Base-by-base conservation (phyloP, 345 rosid genomes). In the Erucastrum elatum region DNA sequence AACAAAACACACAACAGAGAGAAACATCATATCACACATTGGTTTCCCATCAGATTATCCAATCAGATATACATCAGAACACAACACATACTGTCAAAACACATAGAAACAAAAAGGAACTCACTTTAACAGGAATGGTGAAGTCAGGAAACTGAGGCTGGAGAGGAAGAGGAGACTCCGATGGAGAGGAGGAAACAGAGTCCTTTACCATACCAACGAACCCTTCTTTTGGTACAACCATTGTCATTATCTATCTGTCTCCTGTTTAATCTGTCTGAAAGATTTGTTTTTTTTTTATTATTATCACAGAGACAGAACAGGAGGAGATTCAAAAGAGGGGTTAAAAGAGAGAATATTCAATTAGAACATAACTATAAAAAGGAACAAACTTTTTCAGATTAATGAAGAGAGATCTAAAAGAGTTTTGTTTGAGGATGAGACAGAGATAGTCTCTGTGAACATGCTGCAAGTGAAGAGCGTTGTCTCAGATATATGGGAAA, bases 161-260 rank as follows among this genome's bases (percentile, higher is more conserved):
- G 34, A 85, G 85, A 68, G 87, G 86, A 65, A 86, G 75, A 64
- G 89, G 80, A 73, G 88, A 62, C 15, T 70, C 81, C 1, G 73
- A 37, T 6, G 79, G 37, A 58, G 90, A 37, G n/a, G 84, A 73
- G 75, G 84, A 60, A 69, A 80, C 29, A 76, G 88, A 75, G 56
- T 80, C 86, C 67, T 91, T 93, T 13, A 84, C 84, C 66, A 85
- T 75, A 30, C 73, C 84, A 6, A 82, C 85, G 58, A 87, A 70
- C 49, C 86, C 91, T 78, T 88, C 92, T 75, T 90, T 92, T 8
- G 97, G 90, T 67, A 88, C 86, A 82, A 89, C 84, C 83, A 86
- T 72, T 75, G 91, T 80, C 89, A 86, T 81, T 78, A 70, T 72
- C 7, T 76, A 8, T 77, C 70, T 70, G 70, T 6, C 65, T 77